These are phyloP conservation scores for Microdochium paspali DNA, from an alignment of 2,329 filamentous ascomycete species.

Conservation along the genomic window DNA sequence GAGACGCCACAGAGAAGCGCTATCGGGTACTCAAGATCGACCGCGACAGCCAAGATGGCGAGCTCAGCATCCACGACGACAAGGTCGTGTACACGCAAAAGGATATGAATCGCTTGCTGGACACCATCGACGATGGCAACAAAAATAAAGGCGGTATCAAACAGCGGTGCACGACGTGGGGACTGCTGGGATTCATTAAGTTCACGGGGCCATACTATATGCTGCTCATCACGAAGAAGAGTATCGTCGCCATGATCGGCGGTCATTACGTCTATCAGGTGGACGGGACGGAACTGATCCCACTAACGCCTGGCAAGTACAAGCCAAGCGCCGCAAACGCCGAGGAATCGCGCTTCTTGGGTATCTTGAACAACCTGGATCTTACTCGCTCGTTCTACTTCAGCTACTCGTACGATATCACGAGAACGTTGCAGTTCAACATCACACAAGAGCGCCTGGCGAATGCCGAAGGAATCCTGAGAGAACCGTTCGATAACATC, in stretches of 20 bases:
- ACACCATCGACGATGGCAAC: slow-evolving; percentile 92
- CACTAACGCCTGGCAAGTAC: slow-evolving; percentile 67
- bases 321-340: slow-evolving; percentile 54
- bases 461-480: slow-evolving; percentile 53
- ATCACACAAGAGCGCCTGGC: slow-evolving; percentile 71
- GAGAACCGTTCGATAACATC: slow-evolving; percentile 53
- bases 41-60: slow-evolving; percentile 67
- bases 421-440: slow-evolving; percentile 83
- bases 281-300: slow-evolving; percentile 85
- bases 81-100: slow-evolving; percentile 88
- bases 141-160: slow-evolving; percentile 83
- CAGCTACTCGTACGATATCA: slow-evolving; percentile 96
- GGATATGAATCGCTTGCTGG: slow-evolving; percentile 88
- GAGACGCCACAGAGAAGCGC: slow-evolving; percentile 78
- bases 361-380: slow-evolving; percentile 85
- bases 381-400: slow-evolving; percentile 92
- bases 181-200: slow-evolving; percentile 85
- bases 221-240: slow-evolving; percentile 91
- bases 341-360: slow-evolving; percentile 82
- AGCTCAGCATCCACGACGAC: slow-evolving; percentile 82
- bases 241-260: slow-evolving; percentile 90
- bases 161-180: slow-evolving; percentile 86
- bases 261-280: slow-evolving; percentile 95
- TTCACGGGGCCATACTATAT: slow-evolving; percentile 97
- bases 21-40: slow-evolving; percentile 95